phyloP scores from a whole-genome alignment of 257 asterid genomes.

The Handroanthus guayacan region DNA sequence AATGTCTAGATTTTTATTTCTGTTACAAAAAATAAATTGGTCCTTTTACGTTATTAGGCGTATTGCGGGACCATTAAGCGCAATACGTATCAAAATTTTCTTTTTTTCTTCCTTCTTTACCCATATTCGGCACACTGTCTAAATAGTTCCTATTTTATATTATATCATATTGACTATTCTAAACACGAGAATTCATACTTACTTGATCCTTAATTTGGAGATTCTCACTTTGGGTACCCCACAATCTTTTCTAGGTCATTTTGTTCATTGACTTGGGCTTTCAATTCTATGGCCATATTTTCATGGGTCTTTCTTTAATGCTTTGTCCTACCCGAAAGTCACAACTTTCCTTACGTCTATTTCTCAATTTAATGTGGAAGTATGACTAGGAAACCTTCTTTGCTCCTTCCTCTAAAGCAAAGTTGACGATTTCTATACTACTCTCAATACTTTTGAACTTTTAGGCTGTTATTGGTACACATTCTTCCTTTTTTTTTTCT shows the following conservation, averaged over 20 bases:
- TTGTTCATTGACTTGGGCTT: slow-evolving; percentile 26
- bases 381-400: slow-evolving; percentile 9
- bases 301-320: slow-evolving; percentile 17
- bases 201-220: neutral
- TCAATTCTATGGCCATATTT: neutral
- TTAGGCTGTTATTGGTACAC: too few species aligned
- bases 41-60: too few species aligned
- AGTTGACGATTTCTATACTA: neutral
- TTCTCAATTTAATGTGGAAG: slow-evolving; percentile 4
- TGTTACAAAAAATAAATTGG: too few species aligned
- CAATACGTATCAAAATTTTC: too few species aligned
- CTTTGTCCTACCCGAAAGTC: slow-evolving; percentile 8
- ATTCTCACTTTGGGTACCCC: slow-evolving; percentile 1
- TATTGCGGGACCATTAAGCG: too few species aligned
- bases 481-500: too few species aligned
- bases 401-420: neutral
- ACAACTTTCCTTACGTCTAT: neutral
- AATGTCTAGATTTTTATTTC: too few species aligned
- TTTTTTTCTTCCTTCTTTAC: neutral
- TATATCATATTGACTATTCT: neutral
- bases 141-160: neutral
- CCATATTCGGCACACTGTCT: neutral
- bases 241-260: neutral
- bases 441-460: too few species aligned
- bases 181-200: neutral